Base-by-base conservation (phyloP, 2,329 filamentous ascomycete genomes). In the Sphaerulina vaccinii region DNA sequence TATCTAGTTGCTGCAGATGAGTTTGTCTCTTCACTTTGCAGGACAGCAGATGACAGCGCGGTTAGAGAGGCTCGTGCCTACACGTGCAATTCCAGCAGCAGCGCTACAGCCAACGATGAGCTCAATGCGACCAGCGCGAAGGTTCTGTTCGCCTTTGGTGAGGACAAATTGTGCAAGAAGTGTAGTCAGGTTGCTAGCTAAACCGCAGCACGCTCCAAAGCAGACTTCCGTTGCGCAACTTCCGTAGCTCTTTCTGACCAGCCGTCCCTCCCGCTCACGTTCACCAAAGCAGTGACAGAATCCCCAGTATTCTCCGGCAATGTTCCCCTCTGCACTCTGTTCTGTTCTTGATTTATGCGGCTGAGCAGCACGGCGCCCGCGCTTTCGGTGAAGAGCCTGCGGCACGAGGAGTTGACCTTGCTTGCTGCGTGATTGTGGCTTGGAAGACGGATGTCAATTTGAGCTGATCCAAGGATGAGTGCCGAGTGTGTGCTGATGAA, bases 131-230 rank as follows among this genome's bases (percentile, higher is more conserved):
- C 24, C 16, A 35, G 46, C 44, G 37, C 39, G 53, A 54, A 37
- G 36, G 23, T 47, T 24, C 44, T 35, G 45, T 41, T 51, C 49
- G 44, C 53, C 58, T 48, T 45, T 16, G 22, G 36, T 15, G 35
- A 47, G 47, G 56, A 53, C 62, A 60, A 59, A 66, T 51, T 50
- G 43, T 49, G 55, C 57, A 62, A 58, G 45, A 49, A 49, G 36
- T 40, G 45, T 49, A 40, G 45, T 54, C 70, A 74, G 71, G 73
- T 70, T 73, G 72, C 74, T 77, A 77, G 73, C 74, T 77, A 77
- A 46, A 27, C 32, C 44, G 48, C 50, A 44, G 49, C 53, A 35
- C 33, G 42, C 39, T 48, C 38, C 24, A 37, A 37, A 27, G 13
- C 19, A 19, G 27, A 32, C 27, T 51, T 23, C 46, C 23, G 23